These are phyloP conservation scores for Diaporthe sp. DNA, from an alignment of 2,329 filamentous ascomycete species.

Conservation along the genomic window DNA sequence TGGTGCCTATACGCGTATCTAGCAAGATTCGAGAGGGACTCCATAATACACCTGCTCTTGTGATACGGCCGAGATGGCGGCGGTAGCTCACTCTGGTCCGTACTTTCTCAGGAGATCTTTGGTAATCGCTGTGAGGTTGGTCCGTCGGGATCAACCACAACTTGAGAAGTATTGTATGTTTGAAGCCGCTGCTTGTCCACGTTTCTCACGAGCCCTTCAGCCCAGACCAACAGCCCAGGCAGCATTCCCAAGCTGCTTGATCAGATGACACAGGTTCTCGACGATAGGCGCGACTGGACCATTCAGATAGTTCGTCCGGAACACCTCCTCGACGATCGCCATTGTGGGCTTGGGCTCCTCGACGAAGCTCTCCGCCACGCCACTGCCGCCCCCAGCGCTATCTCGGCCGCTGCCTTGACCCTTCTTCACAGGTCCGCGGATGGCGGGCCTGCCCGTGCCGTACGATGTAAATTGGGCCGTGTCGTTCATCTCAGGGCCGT, in stretches of 20 bases:
- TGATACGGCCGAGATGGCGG: not conserved
- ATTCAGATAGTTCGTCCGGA: constrained; percentile 64
- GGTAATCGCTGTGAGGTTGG: not conserved
- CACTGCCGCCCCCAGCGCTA: constrained; percentile 40
- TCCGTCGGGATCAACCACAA: not conserved
- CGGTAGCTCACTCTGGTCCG: not conserved
- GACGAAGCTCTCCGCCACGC: constrained; percentile 55
- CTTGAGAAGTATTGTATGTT: not conserved
- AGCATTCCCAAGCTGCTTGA: constrained; percentile 70
- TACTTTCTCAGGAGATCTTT: not conserved
- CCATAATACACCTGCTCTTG: no score
- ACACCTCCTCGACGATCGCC: constrained; percentile 67
- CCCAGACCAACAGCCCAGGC: constrained; percentile 54
- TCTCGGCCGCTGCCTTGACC: constrained; percentile 36
- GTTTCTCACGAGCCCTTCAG: constrained; percentile 16
- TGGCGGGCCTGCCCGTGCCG: constrained; percentile 65
- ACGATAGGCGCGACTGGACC: constrained; percentile 70
- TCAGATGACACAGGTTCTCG: constrained; percentile 74
- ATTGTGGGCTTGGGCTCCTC: constrained; percentile 71
- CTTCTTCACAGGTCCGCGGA: constrained; percentile 53
- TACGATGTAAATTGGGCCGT: constrained; percentile 69
- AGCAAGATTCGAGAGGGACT: no score
- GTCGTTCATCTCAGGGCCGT: constrained; percentile 63
- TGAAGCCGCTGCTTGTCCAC: not conserved
- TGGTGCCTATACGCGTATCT: not conserved